Evolutionary conservation across 2,329 filamentous ascomycete species (phyloP).

Genomic region (Parascedosporium putredinis): DNA sequence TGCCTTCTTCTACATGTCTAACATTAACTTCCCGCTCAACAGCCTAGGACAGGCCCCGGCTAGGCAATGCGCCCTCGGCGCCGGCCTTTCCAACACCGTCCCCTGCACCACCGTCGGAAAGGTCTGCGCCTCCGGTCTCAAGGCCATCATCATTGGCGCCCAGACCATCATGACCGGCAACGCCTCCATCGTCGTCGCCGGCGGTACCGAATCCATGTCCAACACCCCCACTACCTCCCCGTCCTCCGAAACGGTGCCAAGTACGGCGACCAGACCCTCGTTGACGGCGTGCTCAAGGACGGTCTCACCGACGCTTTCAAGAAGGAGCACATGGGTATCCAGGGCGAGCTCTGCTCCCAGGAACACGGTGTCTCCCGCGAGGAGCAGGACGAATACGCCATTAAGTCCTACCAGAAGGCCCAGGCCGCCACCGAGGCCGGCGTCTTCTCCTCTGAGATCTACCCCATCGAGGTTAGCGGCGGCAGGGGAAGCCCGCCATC

Average conservation of each 20-base stretch:
- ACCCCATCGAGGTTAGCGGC: conserved; percentile 76
- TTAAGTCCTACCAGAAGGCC: conserved; percentile 88
- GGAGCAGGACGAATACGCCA: conserved; percentile 91
- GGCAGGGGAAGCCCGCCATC: conserved; percentile 78
- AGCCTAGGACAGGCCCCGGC: conserved; percentile 95
- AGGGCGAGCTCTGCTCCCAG: conserved; percentile 80
- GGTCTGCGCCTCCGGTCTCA: conserved; percentile 91
- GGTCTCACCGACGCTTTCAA: conserved; percentile 91
- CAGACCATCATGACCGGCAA: conserved; percentile 98
- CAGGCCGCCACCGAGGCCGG: conserved; percentile 75
- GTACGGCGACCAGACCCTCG: conserved; percentile 80
- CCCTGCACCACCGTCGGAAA: conserved; percentile 96
- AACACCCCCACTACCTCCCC: conserved; percentile 91
- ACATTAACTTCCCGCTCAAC: conserved; percentile 3
- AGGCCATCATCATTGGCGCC: conserved; percentile 86
- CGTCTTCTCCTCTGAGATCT: conserved; percentile 76
- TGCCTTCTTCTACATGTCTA: conserved; percentile 1
- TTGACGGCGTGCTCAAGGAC: conserved; percentile 90
- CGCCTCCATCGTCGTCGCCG: conserved; percentile 84
- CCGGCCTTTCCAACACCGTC: conserved; percentile 69
- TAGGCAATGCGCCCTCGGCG: conserved; percentile 83
- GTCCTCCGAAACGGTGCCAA: conserved; percentile 79
- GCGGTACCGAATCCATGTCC: conserved; percentile 97
- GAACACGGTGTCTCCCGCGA: conserved; percentile 76
- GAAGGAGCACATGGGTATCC: conserved; percentile 93